Conservation (phyloP, 371 early-diverging fungal genomes). For the Smittium culicis region DNA sequence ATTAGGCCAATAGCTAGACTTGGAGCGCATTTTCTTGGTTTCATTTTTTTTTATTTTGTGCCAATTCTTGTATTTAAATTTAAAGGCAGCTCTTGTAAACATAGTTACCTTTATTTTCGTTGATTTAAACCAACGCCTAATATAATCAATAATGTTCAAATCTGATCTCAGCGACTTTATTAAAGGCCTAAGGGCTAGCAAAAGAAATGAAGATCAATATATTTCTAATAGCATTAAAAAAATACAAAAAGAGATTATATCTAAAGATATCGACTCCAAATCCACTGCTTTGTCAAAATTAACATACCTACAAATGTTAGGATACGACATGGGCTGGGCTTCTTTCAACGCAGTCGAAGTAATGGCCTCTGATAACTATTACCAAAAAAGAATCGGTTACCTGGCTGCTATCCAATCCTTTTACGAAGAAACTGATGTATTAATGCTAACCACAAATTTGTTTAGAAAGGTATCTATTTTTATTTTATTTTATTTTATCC, state of each 20-base stretch:
- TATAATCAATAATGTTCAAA: constrained; percentile 60
- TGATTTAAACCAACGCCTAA: too few relatives aligned
- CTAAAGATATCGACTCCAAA: constrained; percentile 71
- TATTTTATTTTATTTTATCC: background rate
- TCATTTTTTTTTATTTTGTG: too few relatives aligned
- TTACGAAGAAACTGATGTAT: constrained; percentile 83
- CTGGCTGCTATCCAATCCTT: constrained; percentile 81
- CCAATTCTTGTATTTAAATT: too few relatives aligned
- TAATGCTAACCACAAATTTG: constrained; percentile 89
- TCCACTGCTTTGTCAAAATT: constrained; percentile 80
- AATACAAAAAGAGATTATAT: constrained; percentile 71
- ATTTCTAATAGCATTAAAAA: constrained; percentile 70
- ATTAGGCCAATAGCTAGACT: too few relatives aligned
- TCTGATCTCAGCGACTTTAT: constrained; percentile 75
- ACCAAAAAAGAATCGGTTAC: constrained; percentile 81
- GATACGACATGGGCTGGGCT: constrained; percentile 93
- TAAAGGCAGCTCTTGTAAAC: too few relatives aligned
- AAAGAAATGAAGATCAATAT: constrained; percentile 75
- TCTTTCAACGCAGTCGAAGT: constrained; percentile 93
- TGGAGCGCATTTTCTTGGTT: background rate
- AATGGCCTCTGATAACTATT: constrained; percentile 77
- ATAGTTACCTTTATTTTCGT: too few relatives aligned
- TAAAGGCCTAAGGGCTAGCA: constrained; percentile 84
- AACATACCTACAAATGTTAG: constrained; percentile 84
- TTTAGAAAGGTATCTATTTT: constrained; percentile 63